Base-by-base conservation (phyloP, 805 yeast species). In the Metschnikowia cubensis region DNA sequence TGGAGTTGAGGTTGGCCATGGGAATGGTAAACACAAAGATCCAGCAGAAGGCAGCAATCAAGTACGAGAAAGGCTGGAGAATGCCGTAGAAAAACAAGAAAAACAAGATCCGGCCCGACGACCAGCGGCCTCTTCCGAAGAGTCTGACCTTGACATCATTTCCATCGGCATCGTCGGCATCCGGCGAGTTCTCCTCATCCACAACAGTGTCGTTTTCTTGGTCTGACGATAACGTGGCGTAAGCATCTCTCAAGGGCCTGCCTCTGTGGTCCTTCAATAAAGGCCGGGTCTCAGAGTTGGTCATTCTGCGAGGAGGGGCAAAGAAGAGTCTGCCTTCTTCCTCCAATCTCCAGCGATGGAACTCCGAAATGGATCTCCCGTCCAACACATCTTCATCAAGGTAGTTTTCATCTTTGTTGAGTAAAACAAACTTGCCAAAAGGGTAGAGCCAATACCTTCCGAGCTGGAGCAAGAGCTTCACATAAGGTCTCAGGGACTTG, bases 51-150 rank as follows among this genome's bases (percentile, higher is more conserved):
- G 80, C 56, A 5, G 86, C 77, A 6, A 89, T 72, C 0, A 78
- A 2, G 14, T 73, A 63, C 32, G 84, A 71, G 2, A 87, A 61
- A 1, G 98, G 98, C 52, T 83, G 85, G 25, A 91, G 62, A 3
- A 87, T 53, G 3, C 80, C 56, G 63, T 91, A 89, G 65, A 83
- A 91, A 56, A 80, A 79, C 2, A 83, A 1, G 62, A 83, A 94
- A 61, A 89, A 92, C 11, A 84, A 62, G 22, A 92, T 76, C 55
- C 98, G 76, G 1, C 96, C 96, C 17, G 83, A 63, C 15, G 85
- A 83, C 98, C 98, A 94, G 57, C 82, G 72, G 35, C 98, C 98
- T 65, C 98, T 77, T 34, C 98, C 98, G 65, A 94, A 92, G 45
- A 82, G 73, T 51, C 98, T 77, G 20, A 66, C 64, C 65, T 72